phyloP scores from a whole-genome alignment of 495 filamentous ascomycete species.

The Extremus antarcticus region DNA sequence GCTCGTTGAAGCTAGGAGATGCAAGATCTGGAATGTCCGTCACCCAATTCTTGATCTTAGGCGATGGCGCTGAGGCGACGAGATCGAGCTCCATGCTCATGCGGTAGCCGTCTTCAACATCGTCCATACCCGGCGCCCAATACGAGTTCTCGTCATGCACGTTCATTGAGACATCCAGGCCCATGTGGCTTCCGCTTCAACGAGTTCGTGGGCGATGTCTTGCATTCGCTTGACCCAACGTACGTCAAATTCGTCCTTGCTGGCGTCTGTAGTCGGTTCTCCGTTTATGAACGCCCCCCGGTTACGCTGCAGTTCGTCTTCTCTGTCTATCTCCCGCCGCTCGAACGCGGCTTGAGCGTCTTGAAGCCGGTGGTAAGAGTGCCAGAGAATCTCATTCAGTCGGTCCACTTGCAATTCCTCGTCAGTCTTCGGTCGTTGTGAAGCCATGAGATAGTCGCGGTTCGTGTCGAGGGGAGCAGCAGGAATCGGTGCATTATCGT shows the following conservation, averaged over 20 bases:
- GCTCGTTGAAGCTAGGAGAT: background rate
- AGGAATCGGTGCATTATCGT: background rate
- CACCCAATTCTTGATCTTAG: background rate
- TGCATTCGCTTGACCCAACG: constrained; percentile 1
- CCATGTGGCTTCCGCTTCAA: background rate
- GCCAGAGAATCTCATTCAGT: background rate
- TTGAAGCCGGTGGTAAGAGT: background rate
- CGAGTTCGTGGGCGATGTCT: background rate
- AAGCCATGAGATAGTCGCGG: background rate
- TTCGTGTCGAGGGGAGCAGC: background rate
- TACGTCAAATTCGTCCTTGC: constrained; percentile 5
- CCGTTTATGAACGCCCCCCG: background rate
- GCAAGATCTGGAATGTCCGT: background rate
- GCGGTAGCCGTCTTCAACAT: background rate
- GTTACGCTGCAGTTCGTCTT: background rate
- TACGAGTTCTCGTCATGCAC: background rate
- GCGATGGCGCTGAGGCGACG: background rate
- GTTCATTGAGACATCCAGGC: too few relatives aligned
- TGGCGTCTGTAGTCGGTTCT: background rate
- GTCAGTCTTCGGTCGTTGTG: background rate
- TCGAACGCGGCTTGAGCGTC: background rate
- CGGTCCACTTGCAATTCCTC: background rate
- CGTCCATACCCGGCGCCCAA: background rate
- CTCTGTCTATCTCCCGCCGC: background rate
- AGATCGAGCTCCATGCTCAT: background rate